Evolutionary conservation across 2,329 filamentous ascomycete genomes (phyloP), one percentile per base, ranked within the genome.

Genomic region (Colletotrichum aenigma): DNA sequence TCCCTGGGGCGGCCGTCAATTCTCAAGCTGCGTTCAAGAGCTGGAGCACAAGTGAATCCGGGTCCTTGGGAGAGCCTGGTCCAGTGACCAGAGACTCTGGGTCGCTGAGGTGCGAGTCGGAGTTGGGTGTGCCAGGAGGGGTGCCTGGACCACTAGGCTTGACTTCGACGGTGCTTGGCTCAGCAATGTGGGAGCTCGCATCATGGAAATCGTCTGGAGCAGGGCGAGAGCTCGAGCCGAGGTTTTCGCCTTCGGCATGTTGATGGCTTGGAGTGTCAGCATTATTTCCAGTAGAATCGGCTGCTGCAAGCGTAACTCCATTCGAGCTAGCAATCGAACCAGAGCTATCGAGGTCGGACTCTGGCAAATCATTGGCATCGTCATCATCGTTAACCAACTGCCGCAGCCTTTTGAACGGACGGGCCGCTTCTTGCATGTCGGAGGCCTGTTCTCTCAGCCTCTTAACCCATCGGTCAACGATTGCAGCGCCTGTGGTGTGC

Each of bases 341-440:
- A 21, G 10, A 1, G n/a, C 12, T 0, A 13, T 13, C n/a, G 43
- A 52, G n/a, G 6, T 7, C n/a, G n/a, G 43, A 0, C 43, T 52
- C 43, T 2, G 43, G 43, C 43, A 48, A 4, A 43, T 43, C 1
- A 10, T 43, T 1, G 9, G 8, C 18, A 12, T 43, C 38, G 1
- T n/a, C 38, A 5, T 30, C 28, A 52, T 52, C 43, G 10, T 3
- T 10, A 7, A 52, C 43, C 43, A 52, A 2, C 2, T 52, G 43
- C 0, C 43, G 43, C 1, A 52, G 43, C 43, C 43, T 52, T 10
- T 52, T 52, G 1, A 2, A 52, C n/a, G 43, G 43, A 21, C 43
- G 43, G 3, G 43, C 3, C 18, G 43, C 1, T 4, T 52, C 43
- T 52, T 24, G n/a, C 12, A 52, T 1, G 43, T 3, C 0, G 43